Evolutionary conservation across 495 filamentous ascomycete species (phyloP).

Genomic region (Lophium mytilinum): DNA sequence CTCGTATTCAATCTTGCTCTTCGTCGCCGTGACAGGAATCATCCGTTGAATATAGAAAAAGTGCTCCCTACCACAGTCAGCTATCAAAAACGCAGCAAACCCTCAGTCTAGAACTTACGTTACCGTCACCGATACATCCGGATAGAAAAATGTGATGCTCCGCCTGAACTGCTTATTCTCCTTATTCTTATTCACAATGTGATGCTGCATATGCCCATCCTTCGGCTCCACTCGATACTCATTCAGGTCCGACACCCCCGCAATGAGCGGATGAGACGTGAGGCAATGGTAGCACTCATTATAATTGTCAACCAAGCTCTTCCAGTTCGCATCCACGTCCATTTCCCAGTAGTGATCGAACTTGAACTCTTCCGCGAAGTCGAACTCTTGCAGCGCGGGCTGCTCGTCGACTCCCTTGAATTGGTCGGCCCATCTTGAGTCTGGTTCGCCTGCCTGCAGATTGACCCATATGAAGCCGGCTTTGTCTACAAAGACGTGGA

Average conservation of each 20-base stretch:
- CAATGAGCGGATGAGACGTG: conserved; percentile 42
- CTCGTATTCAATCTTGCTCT: conserved; percentile 38
- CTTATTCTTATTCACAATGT: conserved; percentile 35
- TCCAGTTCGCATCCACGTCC: conserved; percentile 45
- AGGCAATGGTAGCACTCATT: conserved; percentile 48
- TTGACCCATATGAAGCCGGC: conserved; percentile 23
- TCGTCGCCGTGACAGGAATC: conserved; percentile 36
- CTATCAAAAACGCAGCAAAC: conserved; percentile 12
- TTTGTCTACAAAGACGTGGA: conserved; percentile 15
- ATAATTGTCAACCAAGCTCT: conserved; percentile 43
- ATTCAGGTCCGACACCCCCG: conserved; percentile 37
- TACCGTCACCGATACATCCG: conserved; percentile 40
- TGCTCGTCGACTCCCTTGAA: conserved; percentile 36
- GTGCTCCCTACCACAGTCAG: conserved; percentile 29
- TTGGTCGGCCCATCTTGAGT: conserved; percentile 39
- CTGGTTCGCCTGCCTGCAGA: conserved; percentile 27
- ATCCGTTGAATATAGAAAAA: conserved; percentile 44
- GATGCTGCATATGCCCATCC: conserved; percentile 37
- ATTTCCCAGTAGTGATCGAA: conserved; percentile 44
- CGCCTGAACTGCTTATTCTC: conserved; percentile 29
- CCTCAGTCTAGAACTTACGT: conserved; percentile 32
- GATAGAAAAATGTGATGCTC: conserved; percentile 40
- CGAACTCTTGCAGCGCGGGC: conserved; percentile 31
- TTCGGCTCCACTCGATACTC: conserved; percentile 39
- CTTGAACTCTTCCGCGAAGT: conserved; percentile 38